Evolutionary conservation across 2,329 filamentous ascomycete species (phyloP).

Genomic region (Cytospora mali): DNA sequence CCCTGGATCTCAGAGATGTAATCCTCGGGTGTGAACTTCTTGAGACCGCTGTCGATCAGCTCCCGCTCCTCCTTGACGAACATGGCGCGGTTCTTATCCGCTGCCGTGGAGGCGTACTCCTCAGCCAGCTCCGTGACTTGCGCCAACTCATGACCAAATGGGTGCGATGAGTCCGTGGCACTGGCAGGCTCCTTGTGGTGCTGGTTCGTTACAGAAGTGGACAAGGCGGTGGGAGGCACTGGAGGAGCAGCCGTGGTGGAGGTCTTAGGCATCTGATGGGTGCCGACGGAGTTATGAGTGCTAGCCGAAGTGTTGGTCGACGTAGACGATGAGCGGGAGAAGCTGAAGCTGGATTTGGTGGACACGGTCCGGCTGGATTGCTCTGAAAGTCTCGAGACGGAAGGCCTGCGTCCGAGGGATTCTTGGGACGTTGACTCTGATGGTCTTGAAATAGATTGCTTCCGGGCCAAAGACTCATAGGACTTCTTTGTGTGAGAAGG

Average conservation of each 20-base stretch:
- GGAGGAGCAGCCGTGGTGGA: slow-evolving; percentile 35
- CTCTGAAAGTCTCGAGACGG: slow-evolving; percentile 56
- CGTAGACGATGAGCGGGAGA: slow-evolving; percentile 60
- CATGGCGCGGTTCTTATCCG: slow-evolving; percentile 54
- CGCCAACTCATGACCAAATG: slow-evolving; percentile 87
- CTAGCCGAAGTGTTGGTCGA: slow-evolving; percentile 55
- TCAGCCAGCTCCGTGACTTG: slow-evolving; percentile 93
- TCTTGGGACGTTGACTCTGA: slow-evolving; percentile 63
- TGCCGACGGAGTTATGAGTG: slow-evolving; percentile 42
- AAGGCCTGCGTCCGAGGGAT: slow-evolving; percentile 56
- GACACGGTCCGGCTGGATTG: slow-evolving; percentile 56
- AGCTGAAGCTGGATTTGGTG: slow-evolving; percentile 58
- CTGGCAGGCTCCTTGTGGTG: slow-evolving; percentile 30
- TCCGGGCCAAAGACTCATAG: slow-evolving; percentile 68
- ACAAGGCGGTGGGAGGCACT: slow-evolving; percentile 10
- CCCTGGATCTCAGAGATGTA: slow-evolving; percentile 81
- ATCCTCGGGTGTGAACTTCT: slow-evolving; percentile 75
- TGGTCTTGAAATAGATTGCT: slow-evolving; percentile 44
- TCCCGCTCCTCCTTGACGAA: slow-evolving; percentile 74
- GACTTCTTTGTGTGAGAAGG: slow-evolving; percentile 86
- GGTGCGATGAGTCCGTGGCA: slow-evolving; percentile 54
- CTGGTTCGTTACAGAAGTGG: slow-evolving; percentile 27
- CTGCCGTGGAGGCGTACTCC: slow-evolving; percentile 68
- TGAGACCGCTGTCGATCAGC: slow-evolving; percentile 69
- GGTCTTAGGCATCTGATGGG: slow-evolving; percentile 34